A percentile compares a stretch with the other conserved stretches of the same genome.
Conservation (phyloP, 139 green algal genomes). For the Chlamydomonas eustigma region DNA sequence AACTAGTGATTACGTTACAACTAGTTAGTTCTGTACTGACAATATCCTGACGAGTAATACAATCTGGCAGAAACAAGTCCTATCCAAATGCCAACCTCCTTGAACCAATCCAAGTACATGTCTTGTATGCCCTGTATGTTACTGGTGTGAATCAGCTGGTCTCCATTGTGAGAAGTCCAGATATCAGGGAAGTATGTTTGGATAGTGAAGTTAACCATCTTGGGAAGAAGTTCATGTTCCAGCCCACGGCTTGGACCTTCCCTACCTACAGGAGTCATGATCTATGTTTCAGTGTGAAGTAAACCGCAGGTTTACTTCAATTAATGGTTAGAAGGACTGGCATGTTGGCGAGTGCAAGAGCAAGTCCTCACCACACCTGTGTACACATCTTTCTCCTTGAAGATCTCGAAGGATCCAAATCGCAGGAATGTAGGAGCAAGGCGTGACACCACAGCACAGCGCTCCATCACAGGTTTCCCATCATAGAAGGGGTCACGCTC, state of each 20-base stretch:
- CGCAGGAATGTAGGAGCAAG: slow-evolving; percentile 57
- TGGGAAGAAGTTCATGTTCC: slow-evolving; percentile 38
- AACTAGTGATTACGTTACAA: no score
- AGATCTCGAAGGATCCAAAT: slow-evolving; percentile 65
- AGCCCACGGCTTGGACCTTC: slow-evolving; percentile 32
- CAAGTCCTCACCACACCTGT: slow-evolving; percentile 21
- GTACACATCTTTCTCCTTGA: slow-evolving; percentile 28
- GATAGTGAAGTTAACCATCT: slow-evolving; percentile 44
- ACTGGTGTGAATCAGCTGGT: slow-evolving; percentile 10
- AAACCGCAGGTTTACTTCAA: no score
- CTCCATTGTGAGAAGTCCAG: slow-evolving; percentile 34
- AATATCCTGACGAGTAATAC: no score
- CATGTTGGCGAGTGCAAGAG: no score
- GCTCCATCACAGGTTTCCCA: slow-evolving; percentile 24
- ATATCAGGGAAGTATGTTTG: slow-evolving; percentile 36
- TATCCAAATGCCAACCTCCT: slow-evolving; percentile 44
- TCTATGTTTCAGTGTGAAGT: no score
- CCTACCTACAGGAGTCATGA: slow-evolving; percentile 30
- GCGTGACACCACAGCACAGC: slow-evolving; percentile 42
- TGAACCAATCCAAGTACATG: slow-evolving; percentile 40
- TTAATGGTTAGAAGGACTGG: no score
- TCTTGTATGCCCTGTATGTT: slow-evolving; percentile 4
- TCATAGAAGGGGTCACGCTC: slow-evolving; percentile 2
- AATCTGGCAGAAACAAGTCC: no score
- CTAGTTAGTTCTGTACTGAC: no score